Base-by-base conservation (phyloP, 768 basidiomycete species). In the Hericium erinaceus region DNA sequence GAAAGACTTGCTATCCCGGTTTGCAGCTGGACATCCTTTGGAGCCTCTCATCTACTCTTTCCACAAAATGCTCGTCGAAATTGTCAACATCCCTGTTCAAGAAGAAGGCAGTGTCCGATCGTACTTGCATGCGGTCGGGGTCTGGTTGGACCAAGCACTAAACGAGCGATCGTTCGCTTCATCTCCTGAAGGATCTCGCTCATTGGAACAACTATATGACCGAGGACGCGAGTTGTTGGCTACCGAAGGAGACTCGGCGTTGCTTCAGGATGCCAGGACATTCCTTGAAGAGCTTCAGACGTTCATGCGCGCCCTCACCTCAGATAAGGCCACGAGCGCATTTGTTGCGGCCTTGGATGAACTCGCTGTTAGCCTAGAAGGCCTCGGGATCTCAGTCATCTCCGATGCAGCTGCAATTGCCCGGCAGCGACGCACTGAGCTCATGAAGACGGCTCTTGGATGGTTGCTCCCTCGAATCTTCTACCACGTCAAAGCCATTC, bases 391-490 rank as follows among this genome's bases (percentile, higher is more conserved):
- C 13, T 48, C 53, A 10, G 20, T 48, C 10, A 18, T 20, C 15
- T 38, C 58, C 11, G 54, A 33, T 12, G 50, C 52, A 10, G 54
- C 52, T 7, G 38, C 59, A 8, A 46, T 53, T 9, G 56, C 60
- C 4, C 55, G 48, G 22, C 56, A 57, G 10, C 50, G 58, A 24
- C 58, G 55, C 15, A 54, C 41, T 18, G 60, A 61, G 54, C 24
- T 64, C 2, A 38, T 56, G 49, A 53, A 46, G 11, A 61, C 62
- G 24, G 38, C 58, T 1, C 9, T 68, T 20, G 44, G 13, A 49
- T 69, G 66, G 66, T 48, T 67, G 13, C 60, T 69, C 5, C 68
- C 68, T 10, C 62, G 68, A 8, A 12, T 64, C 18, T 52, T 69
- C 12, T 57, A 59, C 20, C 60, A 57, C 11, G 39, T 68, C n/a